A percentile compares a stretch with the other conserved stretches of the same genome.
Evolutionary conservation across 208 protist species (phyloP).

Genomic region (Wallacemonas sp.): DNA sequence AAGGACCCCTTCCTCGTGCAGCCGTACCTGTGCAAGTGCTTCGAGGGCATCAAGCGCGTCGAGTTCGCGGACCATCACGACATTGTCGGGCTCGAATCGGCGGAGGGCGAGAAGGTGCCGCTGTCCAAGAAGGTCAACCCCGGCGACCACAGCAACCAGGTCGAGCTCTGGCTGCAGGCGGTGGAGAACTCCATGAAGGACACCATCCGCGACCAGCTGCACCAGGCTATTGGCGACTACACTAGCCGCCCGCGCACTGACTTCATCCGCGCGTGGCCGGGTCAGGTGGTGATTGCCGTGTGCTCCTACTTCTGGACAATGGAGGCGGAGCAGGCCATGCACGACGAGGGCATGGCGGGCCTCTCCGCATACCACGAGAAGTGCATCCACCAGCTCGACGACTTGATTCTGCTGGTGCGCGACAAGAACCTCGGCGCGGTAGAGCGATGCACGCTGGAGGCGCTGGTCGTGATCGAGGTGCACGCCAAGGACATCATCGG

Average conservation of each 20-base stretch:
- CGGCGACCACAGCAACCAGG: slow-evolving; percentile 86
- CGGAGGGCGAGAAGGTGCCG: slow-evolving; percentile 89
- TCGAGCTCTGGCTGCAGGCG: slow-evolving; percentile 95
- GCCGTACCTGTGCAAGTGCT: slow-evolving; percentile 96
- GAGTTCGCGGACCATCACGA: slow-evolving; percentile 91
- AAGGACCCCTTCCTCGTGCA: slow-evolving; percentile 96
- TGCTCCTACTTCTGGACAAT: slow-evolving; percentile 94
- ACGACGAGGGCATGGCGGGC: slow-evolving; percentile 78
- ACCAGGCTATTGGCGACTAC: slow-evolving; percentile 88
- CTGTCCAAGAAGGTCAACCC: slow-evolving; percentile 88
- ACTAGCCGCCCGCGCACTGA: slow-evolving; percentile 65
- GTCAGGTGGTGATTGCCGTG: slow-evolving; percentile 93
- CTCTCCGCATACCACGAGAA: slow-evolving; percentile 90
- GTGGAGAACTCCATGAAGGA: slow-evolving; percentile 94
- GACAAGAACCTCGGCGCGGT: slow-evolving; percentile 83
- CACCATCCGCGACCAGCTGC: slow-evolving; percentile 84
- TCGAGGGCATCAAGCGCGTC: slow-evolving; percentile 95
- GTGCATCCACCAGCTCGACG: slow-evolving; percentile 87
- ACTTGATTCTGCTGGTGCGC: slow-evolving; percentile 93
- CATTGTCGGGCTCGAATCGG: slow-evolving; percentile 92
- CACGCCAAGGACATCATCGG: slow-evolving; percentile 94
- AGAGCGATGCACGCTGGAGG: slow-evolving; percentile 92
- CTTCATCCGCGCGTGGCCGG: slow-evolving; percentile 94
- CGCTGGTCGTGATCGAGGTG: slow-evolving; percentile 95
- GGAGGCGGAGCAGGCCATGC: slow-evolving; percentile 92